phyloP scores from a whole-genome alignment of 805 yeast genomes.

The Yarrowia sp. region DNA sequence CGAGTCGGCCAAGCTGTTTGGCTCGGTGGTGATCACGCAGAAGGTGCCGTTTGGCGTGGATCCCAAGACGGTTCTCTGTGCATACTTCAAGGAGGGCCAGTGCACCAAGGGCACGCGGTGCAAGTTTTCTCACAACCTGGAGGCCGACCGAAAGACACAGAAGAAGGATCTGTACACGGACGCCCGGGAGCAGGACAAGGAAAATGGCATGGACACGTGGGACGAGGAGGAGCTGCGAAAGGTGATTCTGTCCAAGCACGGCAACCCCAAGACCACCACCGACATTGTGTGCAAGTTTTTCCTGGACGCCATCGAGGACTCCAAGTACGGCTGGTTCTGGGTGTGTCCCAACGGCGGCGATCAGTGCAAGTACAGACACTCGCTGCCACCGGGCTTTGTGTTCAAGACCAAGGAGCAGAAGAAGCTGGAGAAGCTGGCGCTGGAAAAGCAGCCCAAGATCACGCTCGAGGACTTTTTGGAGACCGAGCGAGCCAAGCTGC shows the following conservation, averaged over 20 bases:
- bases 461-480: constrained; percentile 96
- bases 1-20: constrained; percentile 82
- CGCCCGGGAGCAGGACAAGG: constrained; percentile 70
- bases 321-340: constrained; percentile 99
- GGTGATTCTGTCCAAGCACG: constrained; percentile 90
- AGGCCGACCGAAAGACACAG: constrained; percentile 82
- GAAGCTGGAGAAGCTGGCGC: constrained; percentile 83
- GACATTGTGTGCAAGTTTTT: constrained; percentile 93
- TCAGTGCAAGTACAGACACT: constrained; percentile 91
- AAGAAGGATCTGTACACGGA: constrained; percentile 95
- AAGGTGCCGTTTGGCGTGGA: constrained; percentile 97
- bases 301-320: constrained; percentile 96
- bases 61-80: constrained; percentile 92
- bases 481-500: constrained; percentile 85
- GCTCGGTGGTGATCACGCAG: constrained; percentile 69
- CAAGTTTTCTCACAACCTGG: constrained; percentile 90
- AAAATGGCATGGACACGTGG: constrained; percentile 95
- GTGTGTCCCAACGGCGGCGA: constrained; percentile 93
- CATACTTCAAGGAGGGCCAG: constrained; percentile 81
- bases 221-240: constrained; percentile 92
- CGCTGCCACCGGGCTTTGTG: constrained; percentile 95
- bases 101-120: constrained; percentile 75
- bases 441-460: constrained; percentile 84
- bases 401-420: constrained; percentile 96
- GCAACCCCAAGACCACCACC: constrained; percentile 91